Percentiles rank a stretch among this genome's conserved stretches.
These are phyloP conservation scores for Boletus sp. DNA, from an alignment of 768 basidiomycete species.

Conservation along the genomic window DNA sequence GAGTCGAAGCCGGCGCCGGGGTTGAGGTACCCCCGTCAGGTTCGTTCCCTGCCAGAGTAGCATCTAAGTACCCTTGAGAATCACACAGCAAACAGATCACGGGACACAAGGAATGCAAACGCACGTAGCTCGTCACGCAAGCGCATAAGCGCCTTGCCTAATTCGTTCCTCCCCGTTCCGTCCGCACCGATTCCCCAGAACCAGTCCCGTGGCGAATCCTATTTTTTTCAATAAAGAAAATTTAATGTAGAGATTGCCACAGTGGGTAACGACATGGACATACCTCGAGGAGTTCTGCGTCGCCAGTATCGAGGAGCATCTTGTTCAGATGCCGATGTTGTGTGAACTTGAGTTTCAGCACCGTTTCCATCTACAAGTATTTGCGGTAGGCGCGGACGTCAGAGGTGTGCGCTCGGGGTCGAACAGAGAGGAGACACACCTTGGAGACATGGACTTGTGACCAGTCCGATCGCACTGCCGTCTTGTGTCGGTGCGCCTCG, in stretches of 20 bases:
- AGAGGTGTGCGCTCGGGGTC: background rate
- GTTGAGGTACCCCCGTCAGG: background rate
- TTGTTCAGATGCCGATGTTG: constrained; percentile 59
- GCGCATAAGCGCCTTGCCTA: constrained; percentile 68
- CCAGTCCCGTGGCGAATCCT: constrained; percentile 71
- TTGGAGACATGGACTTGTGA: constrained; percentile 60
- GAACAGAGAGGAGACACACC: constrained; percentile 35
- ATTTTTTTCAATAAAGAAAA: constrained; percentile 21
- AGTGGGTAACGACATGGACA: constrained; percentile 5
- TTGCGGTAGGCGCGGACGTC: background rate
- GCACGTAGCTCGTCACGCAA: constrained; percentile 53
- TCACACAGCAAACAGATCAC: background rate
- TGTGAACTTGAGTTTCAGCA: constrained; percentile 64
- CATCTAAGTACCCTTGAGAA: constrained; percentile 1
- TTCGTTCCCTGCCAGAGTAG: constrained; percentile 10
- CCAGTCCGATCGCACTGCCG: constrained; percentile 64
- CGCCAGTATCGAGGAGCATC: constrained; percentile 63
- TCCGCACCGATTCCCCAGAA: constrained; percentile 77
- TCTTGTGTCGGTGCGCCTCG: constrained; percentile 66
- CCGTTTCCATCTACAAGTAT: constrained; percentile 56
- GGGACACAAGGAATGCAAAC: constrained; percentile 4
- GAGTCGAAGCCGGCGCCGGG: background rate
- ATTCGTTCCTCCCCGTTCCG: constrained; percentile 64
- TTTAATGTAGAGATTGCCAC: background rate
- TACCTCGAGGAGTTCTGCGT: constrained; percentile 69